phyloP scores from a whole-genome alignment of 768 basidiomycete species.

The Rhodotorula graminis region DNA sequence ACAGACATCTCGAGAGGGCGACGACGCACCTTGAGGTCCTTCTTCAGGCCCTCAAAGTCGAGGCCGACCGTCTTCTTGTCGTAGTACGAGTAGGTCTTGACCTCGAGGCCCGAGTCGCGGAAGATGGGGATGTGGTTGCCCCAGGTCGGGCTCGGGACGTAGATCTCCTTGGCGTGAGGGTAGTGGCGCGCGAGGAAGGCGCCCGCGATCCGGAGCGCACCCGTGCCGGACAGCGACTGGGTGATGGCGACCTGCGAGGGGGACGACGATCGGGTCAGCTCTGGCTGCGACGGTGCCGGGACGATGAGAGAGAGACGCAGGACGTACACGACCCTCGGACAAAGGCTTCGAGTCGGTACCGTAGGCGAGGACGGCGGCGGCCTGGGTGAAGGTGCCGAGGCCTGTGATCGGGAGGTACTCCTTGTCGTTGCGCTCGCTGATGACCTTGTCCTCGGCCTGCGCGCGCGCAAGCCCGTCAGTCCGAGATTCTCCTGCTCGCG shows the following conservation, averaged over 20 bases:
- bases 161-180: constrained; percentile 63
- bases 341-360: constrained; percentile 68
- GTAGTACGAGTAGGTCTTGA: constrained; percentile 88
- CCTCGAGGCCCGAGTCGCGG: constrained; percentile 80
- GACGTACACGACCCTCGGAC: constrained; percentile 63
- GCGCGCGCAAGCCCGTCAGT: not conserved
- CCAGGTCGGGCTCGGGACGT: constrained; percentile 92
- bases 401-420: constrained; percentile 91
- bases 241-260: constrained; percentile 52
- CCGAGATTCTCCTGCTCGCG: too few species aligned
- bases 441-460: constrained; percentile 67
- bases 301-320: too few species aligned
- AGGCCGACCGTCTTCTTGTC: constrained; percentile 83
- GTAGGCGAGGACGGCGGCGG: constrained; percentile 76
- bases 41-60: constrained; percentile 67
- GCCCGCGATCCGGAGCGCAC: constrained; percentile 88
- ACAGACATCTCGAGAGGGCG: not conserved
- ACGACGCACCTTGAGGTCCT: constrained; percentile 39
- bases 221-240: constrained; percentile 93
- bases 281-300: too few species aligned
- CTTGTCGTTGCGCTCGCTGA: constrained; percentile 64
- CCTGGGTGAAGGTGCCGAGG: constrained; percentile 70
- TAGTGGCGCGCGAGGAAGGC: constrained; percentile 82
- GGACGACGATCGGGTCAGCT: too few species aligned
- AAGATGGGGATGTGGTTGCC: constrained; percentile 87